These are phyloP conservation scores for Petunia secreta DNA, from an alignment of 257 asterid genomes.

Conservation along the genomic window DNA sequence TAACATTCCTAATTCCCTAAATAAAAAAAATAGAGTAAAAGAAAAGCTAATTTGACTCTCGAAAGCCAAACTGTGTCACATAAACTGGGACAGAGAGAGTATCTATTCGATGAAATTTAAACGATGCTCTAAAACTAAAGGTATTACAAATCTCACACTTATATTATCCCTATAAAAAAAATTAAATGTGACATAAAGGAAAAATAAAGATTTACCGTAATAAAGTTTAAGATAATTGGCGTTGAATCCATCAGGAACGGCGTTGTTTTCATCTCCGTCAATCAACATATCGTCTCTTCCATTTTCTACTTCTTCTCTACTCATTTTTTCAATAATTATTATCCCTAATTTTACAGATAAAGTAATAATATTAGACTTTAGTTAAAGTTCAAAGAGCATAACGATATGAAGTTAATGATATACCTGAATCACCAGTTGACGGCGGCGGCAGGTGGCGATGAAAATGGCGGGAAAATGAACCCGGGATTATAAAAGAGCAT, in stretches of 20 bases:
- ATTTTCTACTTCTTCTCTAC: slow-evolving; percentile 48
- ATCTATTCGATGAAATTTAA: no score
- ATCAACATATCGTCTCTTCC: slow-evolving; percentile 64
- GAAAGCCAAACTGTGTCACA: no score
- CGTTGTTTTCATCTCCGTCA: slow-evolving; percentile 46
- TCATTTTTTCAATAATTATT: slow-evolving; percentile 35
- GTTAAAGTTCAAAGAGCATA: not conserved
- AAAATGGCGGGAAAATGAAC: slow-evolving; percentile 33
- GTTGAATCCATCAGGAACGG: slow-evolving; percentile 61
- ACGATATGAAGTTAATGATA: not conserved
- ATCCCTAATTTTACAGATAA: not conserved
- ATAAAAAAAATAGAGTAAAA: no score
- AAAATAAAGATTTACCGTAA: slow-evolving; percentile 47
- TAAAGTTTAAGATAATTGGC: slow-evolving; percentile 69
- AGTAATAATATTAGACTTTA: not conserved
- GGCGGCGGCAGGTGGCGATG: not conserved
- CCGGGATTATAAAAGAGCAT: not conserved
- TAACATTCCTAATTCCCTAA: no score
- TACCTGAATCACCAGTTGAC: not conserved
- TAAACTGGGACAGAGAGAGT: no score
- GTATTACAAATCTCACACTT: not conserved
- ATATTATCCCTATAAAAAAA: not conserved
- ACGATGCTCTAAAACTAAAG: no score
- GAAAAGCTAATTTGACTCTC: no score
- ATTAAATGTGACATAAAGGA: not conserved